Conservation (phyloP, 108 stramenopile species). For the Skeletonema costatum region DNA sequence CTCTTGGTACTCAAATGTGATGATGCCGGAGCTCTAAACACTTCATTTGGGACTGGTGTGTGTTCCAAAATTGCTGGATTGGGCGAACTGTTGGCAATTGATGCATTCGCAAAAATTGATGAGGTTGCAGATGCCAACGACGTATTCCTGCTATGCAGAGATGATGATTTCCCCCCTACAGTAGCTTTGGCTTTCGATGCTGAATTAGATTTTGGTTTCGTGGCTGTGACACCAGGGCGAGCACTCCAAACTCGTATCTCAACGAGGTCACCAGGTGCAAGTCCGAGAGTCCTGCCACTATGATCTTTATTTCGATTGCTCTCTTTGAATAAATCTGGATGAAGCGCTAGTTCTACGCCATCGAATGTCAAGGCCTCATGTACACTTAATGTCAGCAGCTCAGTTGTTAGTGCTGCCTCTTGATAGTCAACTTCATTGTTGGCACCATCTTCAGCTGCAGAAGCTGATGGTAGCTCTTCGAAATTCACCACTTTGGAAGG, state of each 20-base stretch:
- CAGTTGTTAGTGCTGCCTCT: slow-evolving; percentile 56
- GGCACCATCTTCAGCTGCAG: background rate
- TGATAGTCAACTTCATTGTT: background rate
- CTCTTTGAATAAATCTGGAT: slow-evolving; percentile 75
- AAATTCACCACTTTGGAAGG: background rate
- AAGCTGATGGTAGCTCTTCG: background rate
- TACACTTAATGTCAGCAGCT: slow-evolving; percentile 72
- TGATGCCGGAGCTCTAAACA: background rate
- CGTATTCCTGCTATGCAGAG: slow-evolving; percentile 4
- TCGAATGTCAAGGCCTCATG: slow-evolving; percentile 87
- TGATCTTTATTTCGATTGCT: slow-evolving; percentile 9
- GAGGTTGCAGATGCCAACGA: slow-evolving; percentile 1
- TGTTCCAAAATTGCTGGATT: background rate
- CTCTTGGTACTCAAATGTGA: background rate
- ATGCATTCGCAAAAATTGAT: background rate
- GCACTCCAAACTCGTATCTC: slow-evolving; percentile 88
- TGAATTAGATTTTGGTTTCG: slow-evolving; percentile 11
- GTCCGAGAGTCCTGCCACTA: slow-evolving; percentile 8
- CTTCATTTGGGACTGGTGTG: background rate
- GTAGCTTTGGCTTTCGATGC: slow-evolving; percentile 10
- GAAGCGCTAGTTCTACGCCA: slow-evolving; percentile 77
- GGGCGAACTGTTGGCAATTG: background rate
- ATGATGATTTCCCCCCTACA: background rate
- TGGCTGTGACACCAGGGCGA: slow-evolving; percentile 21
- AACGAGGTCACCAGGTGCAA: slow-evolving; percentile 67